Evolutionary conservation across 2,329 filamentous ascomycete species (phyloP).

Genomic region (Ophiognomonia clavigignenti-juglandacearum): DNA sequence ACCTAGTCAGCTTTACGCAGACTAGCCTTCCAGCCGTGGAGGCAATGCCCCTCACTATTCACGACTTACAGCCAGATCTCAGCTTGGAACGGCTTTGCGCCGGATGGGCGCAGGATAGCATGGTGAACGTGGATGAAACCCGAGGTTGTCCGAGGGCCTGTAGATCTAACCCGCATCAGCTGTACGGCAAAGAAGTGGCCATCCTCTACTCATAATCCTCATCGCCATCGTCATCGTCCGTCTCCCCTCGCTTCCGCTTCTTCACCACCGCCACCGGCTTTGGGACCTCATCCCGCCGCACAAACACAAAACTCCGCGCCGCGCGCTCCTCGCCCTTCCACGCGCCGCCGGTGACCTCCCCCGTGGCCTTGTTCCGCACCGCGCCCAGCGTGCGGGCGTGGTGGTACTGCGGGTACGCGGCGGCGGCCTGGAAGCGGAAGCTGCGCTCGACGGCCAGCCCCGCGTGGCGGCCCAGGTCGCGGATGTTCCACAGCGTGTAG

Average conservation of each 20-base stretch:
- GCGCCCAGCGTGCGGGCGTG: conserved; percentile 71
- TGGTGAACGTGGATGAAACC: too few relatives aligned
- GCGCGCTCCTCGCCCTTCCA: conserved; percentile 50
- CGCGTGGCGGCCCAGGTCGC: conserved; percentile 75
- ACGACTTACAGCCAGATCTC: too few relatives aligned
- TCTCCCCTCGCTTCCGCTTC: conserved; percentile 27
- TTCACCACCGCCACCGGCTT: conserved; percentile 23
- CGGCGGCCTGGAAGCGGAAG: conserved; percentile 63
- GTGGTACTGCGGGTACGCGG: conserved; percentile 66
- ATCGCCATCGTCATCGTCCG: conserved; percentile 21
- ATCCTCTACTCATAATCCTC: conserved; percentile 27
- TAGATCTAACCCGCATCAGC: too few relatives aligned
- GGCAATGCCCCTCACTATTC: too few relatives aligned
- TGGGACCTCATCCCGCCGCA: conserved; percentile 48
- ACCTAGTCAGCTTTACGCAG: too few relatives aligned
- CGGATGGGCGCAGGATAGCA: too few relatives aligned
- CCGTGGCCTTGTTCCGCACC: conserved; percentile 44
- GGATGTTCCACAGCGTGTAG: conserved; percentile 93
- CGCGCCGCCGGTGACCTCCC: conserved; percentile 36
- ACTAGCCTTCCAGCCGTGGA: too few relatives aligned
- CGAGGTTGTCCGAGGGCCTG: too few relatives aligned
- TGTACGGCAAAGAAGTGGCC: neutral
- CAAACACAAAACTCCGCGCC: conserved; percentile 58
- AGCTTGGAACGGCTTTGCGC: too few relatives aligned
- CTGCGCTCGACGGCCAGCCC: conserved; percentile 66